Percentiles rank a stretch among this genome's conserved stretches.
These are phyloP conservation scores for Mucor ambiguus DNA, from an alignment of 371 early-diverging fungal genomes.

Conservation along the genomic window DNA sequence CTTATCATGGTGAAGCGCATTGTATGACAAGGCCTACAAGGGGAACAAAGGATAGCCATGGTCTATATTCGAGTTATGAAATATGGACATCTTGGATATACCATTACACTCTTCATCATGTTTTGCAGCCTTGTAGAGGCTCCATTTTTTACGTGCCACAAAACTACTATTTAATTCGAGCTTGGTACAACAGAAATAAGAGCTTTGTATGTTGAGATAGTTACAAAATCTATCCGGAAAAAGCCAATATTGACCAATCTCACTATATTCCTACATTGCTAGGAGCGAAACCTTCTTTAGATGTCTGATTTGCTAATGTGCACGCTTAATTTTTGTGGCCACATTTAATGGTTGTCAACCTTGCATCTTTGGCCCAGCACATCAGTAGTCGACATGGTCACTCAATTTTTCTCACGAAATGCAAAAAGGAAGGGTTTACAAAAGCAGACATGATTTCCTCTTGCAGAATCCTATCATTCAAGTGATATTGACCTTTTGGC, in stretches of 20 bases:
- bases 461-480: background rate
- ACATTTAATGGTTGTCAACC: background rate
- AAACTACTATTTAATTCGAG: background rate
- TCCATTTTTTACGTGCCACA: background rate
- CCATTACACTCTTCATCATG: background rate
- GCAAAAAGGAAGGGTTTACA: background rate
- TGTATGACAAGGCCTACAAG: background rate
- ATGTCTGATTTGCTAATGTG: no score
- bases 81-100: background rate
- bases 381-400: background rate
- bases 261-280: no score
- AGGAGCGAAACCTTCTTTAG: no score
- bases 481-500: no score
- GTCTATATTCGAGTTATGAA: background rate
- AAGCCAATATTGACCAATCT: no score
- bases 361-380: background rate
- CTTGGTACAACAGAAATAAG: background rate
- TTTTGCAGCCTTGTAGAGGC: background rate
- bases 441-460: constrained; percentile 4
- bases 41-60: background rate
- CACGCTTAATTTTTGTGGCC: background rate
- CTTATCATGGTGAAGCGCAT: background rate
- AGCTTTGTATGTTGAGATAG: no score
- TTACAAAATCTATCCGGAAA: no score
- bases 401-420: background rate